Evolutionary conservation across 164 flowering plant species (phyloP), one percentile per base, ranked within the genome.

Genomic region (Berberis thunbergii): DNA sequence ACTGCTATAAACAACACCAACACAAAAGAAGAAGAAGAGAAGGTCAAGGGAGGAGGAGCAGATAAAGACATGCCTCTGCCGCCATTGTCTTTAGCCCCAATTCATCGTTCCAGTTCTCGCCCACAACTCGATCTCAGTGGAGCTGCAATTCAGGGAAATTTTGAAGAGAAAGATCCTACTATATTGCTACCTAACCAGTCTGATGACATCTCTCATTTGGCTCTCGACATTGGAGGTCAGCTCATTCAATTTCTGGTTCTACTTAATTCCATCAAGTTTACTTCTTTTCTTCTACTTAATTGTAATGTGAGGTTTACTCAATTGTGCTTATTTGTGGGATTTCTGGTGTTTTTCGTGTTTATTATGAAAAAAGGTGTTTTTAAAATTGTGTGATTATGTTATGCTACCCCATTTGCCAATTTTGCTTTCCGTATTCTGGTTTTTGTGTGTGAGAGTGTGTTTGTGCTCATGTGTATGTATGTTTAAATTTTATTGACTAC

Each of bases 161-260:
- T 80, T 48, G 98, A 94, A 68, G 98, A 84, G 69, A 83, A 75
- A 61, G 79, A 94, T 68, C 98, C 98, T 45, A 82, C 88, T 0
- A 94, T 94, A 77, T 75, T 91, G 61, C 75, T 94, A 79, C 98
- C 98, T 61, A 94, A 94, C 70, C 97, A 91, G 69, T 82, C 91
- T 75, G 95, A 91, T 81, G 97, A 94, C 63, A 83, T 94, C 12
- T 94, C 86, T 66, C 97, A 87, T 68, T 66, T 94, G 74, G 95
- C 98, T 64, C 70, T 94, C 44, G 98, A 94, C 69, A 92, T 92
- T 78, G 98, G 98, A 77, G 98, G 97, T 90, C 11, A 43, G 49
- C 10, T 50, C 26, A 0, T 26, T 67, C 45, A 5, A 53, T 60
- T 61, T 50, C 46, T 41, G 40, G 0, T 63, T 41, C 57, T 49